Evolutionary conservation across 2,329 filamentous ascomycete species (phyloP), one percentile per base, ranked within the genome.

Genomic region (Mycosphaerella sp.): DNA sequence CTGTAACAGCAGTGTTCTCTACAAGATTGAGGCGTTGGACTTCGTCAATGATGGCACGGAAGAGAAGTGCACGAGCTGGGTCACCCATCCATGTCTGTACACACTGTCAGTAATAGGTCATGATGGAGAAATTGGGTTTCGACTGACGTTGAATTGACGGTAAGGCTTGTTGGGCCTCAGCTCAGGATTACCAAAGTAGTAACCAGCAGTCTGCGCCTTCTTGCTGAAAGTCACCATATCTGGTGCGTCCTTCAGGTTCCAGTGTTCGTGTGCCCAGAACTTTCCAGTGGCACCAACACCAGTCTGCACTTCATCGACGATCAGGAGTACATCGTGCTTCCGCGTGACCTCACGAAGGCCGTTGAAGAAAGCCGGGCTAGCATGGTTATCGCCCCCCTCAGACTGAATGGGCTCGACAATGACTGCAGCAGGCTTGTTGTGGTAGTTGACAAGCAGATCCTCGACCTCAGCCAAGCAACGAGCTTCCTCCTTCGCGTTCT

Each of bases 181-280:
- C 37, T 81, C 82, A 8, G 81, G 79, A 77, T 93, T 85, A 55
- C 85, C 85, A 68, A 84, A 95, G 78, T 93, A 95, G 79, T 91
- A 95, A 30, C 89, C 89, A 6, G 90, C 89, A 1, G 89, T 87
- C 74, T 95, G 89, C 2, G 89, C 90, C 78, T 95, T 95, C 78
- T 95, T 95, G 66, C 82, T 87, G 75, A 95, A 95, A 52, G 89
- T 95, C 40, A 95, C 89, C 77, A 95, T 93, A 75, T 95, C 89
- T 0, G 89, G 89, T 7, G 89, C 87, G 32, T 82, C 74, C 44
- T 78, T 66, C 39, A 95, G 79, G 69, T 86, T 79, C 89, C 89
- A 95, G 82, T 95, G 90, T 64, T 95, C 89, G 75, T 95, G 90
- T 7, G 90, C 89, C 89, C 89, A 95, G 82, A 95, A 95, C 70